Evolutionary conservation across 1,284 basidiomycete genomes (phyloP).

Genomic region (Puccinia triticina): DNA sequence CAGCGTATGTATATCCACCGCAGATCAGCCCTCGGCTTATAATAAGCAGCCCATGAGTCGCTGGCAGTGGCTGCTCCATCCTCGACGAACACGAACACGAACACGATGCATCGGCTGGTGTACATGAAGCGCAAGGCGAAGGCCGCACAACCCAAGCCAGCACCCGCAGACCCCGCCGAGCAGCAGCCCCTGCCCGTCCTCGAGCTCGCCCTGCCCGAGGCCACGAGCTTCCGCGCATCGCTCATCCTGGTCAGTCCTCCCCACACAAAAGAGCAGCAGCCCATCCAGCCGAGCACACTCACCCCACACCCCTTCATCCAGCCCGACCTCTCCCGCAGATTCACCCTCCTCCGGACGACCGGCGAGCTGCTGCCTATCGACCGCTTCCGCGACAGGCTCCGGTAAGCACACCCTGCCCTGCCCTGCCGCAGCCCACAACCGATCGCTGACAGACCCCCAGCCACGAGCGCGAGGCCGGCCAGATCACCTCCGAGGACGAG

Average conservation of each 20-base stretch:
- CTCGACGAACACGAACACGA: too few relatives aligned
- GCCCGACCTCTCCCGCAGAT: slow-evolving; percentile 46
- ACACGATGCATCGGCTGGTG: slow-evolving; percentile 17
- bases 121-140: slow-evolving; percentile 27
- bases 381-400: slow-evolving; percentile 24
- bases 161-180: background rate
- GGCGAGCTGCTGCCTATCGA: slow-evolving; percentile 37
- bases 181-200: slow-evolving; percentile 1
- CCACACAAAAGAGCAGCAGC: background rate
- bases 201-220: slow-evolving; percentile 31
- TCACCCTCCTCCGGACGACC: slow-evolving; percentile 32
- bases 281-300: background rate
- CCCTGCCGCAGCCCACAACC: too few relatives aligned
- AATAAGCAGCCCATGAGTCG: too few relatives aligned
- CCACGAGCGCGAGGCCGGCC: slow-evolving; percentile 21
- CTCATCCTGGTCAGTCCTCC: slow-evolving; percentile 29
- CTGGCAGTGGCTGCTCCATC: too few relatives aligned
- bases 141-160: background rate
- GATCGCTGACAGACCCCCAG: background rate
- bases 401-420: background rate
- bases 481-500: slow-evolving; percentile 42
- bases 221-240: slow-evolving; percentile 33
- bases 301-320: background rate
- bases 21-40: too few relatives aligned
- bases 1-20: too few relatives aligned